Evolutionary conservation across 371 early-diverging fungal genomes (phyloP), one percentile per base, ranked within the genome.

Genomic region (Choanephora cucurbitarum): DNA sequence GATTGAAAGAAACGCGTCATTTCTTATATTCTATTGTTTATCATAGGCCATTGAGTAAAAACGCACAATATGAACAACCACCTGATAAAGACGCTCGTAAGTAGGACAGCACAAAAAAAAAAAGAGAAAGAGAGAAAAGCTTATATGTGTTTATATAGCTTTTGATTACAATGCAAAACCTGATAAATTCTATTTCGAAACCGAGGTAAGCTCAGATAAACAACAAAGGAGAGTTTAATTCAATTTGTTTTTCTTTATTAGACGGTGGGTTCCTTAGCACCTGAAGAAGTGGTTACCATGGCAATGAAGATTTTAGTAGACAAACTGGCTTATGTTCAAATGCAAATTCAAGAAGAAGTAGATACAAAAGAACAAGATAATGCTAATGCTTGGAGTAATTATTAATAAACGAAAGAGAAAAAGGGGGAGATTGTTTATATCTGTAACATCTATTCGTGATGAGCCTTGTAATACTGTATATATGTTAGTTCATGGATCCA

Each of bases 101-200:
- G 76, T 70, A n/a, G n/a, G n/a, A n/a, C n/a, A n/a, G n/a, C n/a
- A n/a, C n/a, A n/a, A n/a, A n/a, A n/a, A n/a, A n/a, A n/a, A n/a
- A n/a, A n/a, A n/a, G n/a, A n/a, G n/a, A n/a, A n/a, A n/a, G n/a
- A n/a, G n/a, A n/a, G n/a, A n/a, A n/a, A n/a, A n/a, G n/a, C n/a
- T n/a, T n/a, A n/a, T n/a, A n/a, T n/a, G n/a, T n/a, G n/a, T 21
- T 60, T 49, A 24, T 55, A 6, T 75, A 86, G 76, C 85, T 52
- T 96, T 94, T 57, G 96, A 96, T 70, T 94, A 83, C 62, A 87
- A 86, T 32, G 93, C 91, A 34, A 89, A 89, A 64, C 93, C 94
- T 2, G 86, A 90, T 39, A 75, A 78, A 63, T 97, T 94, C 62
- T 97, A 97, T 64, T 88, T 96, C 64, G 86, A 83, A 47, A 83